Conservation (phyloP, 2,329 filamentous ascomycete species). For the Neonectria coccinea region DNA sequence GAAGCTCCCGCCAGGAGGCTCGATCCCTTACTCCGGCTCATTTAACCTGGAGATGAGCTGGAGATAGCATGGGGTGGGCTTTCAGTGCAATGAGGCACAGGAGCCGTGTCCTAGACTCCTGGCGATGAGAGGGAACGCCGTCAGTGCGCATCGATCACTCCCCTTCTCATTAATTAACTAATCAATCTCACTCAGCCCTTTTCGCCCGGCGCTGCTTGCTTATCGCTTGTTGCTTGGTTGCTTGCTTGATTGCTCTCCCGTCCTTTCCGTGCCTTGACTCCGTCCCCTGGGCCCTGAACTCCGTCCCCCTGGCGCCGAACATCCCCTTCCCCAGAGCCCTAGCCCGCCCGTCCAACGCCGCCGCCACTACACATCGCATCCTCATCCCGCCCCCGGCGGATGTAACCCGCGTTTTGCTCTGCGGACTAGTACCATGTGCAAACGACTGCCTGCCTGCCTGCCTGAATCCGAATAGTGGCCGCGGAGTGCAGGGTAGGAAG, state of each 20-base stretch:
- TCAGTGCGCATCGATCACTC: conserved; percentile 20
- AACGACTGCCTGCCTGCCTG: not conserved
- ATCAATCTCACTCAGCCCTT: conserved; percentile 25
- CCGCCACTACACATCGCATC: not conserved
- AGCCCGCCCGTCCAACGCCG: not conserved
- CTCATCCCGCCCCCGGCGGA: not conserved
- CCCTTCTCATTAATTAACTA: conserved; percentile 15
- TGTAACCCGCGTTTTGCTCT: conserved; percentile 2
- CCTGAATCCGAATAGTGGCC: not conserved
- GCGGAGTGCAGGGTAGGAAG: not conserved
- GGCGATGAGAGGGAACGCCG: conserved; percentile 16
- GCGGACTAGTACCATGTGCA: conserved; percentile 1
- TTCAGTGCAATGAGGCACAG: conserved; percentile 2
- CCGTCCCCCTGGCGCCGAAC: not conserved
- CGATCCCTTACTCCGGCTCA: conserved; percentile 27
- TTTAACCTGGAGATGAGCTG: conserved; percentile 34
- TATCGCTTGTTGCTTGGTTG: not conserved
- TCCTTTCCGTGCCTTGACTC: conserved; percentile 6
- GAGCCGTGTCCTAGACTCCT: conserved; percentile 6
- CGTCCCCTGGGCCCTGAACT: not conserved
- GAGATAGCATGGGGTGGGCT: conserved; percentile 21
- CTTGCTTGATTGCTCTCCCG: not conserved
- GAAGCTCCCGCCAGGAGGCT: conserved; percentile 10
- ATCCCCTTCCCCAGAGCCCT: conserved; percentile 11
- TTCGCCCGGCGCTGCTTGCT: conserved; percentile 6